Percentiles rank a stretch among this genome's conserved stretches.
phyloP scores from a whole-genome alignment of 768 basidiomycete species.

The Multifurca ochricompacta region DNA sequence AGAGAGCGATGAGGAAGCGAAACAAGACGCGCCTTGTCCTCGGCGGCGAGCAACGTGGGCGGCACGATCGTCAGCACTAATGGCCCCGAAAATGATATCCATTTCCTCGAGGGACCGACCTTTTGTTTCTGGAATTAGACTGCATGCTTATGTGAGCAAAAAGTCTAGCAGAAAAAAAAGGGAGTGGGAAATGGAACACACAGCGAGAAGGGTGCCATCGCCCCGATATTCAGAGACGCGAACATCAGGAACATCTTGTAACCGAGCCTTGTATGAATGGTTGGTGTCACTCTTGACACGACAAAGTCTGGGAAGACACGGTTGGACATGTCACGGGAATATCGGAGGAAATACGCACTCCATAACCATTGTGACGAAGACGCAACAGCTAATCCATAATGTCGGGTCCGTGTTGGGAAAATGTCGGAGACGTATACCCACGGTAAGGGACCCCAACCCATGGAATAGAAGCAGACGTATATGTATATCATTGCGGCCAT shows the following conservation, averaged over 20 bases:
- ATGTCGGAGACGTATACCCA: conserved; percentile 68
- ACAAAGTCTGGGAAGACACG: conserved; percentile 46
- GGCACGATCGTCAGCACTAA: conserved; percentile 46
- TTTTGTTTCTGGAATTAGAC: conserved; percentile 36
- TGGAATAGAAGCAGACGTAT: conserved; percentile 81
- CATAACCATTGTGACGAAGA: conserved; percentile 79
- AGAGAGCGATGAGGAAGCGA: background rate
- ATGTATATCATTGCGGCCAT: conserved; percentile 87
- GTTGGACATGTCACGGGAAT: background rate
- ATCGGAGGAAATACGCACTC: conserved; percentile 43
- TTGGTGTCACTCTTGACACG: conserved; percentile 63
- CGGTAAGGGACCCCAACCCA: conserved; percentile 75
- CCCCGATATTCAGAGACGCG: conserved; percentile 63
- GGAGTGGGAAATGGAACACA: conserved; percentile 30
- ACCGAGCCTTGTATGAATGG: conserved; percentile 50
- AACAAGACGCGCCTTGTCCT: conserved; percentile 29
- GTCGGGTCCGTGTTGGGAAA: conserved; percentile 77
- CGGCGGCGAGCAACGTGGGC: conserved; percentile 43
- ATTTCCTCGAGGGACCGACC: conserved; percentile 42
- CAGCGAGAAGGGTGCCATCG: conserved; percentile 62
- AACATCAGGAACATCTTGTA: conserved; percentile 78
- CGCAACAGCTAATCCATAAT: conserved; percentile 70
- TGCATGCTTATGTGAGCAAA: conserved; percentile 11
- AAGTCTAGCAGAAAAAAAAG: background rate
- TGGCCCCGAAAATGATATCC: conserved; percentile 52